Conservation (phyloP, 768 basidiomycete species). For the Neoboletus brunneissimus region DNA sequence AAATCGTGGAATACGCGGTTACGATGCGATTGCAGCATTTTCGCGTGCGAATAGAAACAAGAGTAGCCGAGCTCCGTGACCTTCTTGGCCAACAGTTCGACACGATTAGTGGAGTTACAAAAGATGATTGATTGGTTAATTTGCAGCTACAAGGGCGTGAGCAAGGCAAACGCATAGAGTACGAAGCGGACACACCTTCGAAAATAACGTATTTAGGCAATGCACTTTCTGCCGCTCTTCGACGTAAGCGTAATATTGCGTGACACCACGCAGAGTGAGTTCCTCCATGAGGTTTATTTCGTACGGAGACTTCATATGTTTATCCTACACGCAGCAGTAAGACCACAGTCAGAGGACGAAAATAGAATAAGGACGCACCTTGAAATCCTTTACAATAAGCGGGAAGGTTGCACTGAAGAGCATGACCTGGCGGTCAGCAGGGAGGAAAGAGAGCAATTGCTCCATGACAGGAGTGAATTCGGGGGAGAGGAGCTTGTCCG, state of each 20-base stretch:
- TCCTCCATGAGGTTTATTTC: conserved; percentile 99
- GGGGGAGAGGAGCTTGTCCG: conserved; percentile 94
- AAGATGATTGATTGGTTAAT: conserved; percentile 99
- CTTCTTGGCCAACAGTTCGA: conserved; percentile 98
- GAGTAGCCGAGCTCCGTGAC: conserved; percentile 99
- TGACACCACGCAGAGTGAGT: conserved; percentile 96
- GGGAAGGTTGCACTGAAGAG: conserved; percentile 99
- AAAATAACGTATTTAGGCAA: conserved; percentile 98
- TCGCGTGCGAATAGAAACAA: conserved; percentile 99
- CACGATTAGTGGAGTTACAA: conserved; percentile 99
- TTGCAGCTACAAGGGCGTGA: conserved; percentile 68
- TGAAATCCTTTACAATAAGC: conserved; percentile 98
- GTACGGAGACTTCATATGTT: conserved; percentile 93
- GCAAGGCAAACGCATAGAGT: background rate
- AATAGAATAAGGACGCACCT: conserved; percentile 45
- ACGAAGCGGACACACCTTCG: conserved; percentile 58
- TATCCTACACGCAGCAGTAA: conserved; percentile 55
- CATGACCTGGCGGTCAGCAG: conserved; percentile 91
- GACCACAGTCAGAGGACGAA: background rate
- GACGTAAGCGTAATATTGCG: conserved; percentile 99
- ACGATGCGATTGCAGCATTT: conserved; percentile 98
- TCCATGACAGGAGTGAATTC: conserved; percentile 99
- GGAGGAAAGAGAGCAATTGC: conserved; percentile 84
- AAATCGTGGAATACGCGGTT: conserved; percentile 99
- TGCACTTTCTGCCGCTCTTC: conserved; percentile 99